Conservation (phyloP, 441 rosid species). For the Manihot esculenta region DNA sequence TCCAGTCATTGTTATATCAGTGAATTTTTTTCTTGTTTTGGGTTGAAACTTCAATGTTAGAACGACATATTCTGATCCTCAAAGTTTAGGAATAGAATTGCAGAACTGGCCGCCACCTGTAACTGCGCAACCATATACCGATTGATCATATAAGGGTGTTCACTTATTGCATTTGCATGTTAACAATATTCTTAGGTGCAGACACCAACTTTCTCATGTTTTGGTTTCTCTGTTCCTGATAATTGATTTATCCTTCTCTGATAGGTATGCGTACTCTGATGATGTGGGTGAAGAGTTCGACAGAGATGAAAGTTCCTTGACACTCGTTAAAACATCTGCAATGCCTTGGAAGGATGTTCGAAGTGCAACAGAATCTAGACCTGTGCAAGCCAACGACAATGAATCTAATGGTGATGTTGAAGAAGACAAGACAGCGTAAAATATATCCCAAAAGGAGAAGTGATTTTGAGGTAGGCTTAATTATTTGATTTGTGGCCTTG, state of each 20-base stretch:
- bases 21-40: not conserved
- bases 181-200: not conserved
- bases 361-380: conserved; percentile 48
- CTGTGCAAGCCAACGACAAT: conserved; percentile 35
- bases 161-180: not conserved
- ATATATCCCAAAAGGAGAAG: conserved; percentile 4
- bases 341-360: conserved; percentile 52
- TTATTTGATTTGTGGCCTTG: conserved; percentile 12
- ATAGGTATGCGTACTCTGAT: conserved; percentile 75
- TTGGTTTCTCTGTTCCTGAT: not conserved
- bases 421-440: conserved; percentile 81
- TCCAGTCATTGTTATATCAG: not conserved
- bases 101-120: not conserved
- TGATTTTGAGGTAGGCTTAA: conserved; percentile 3
- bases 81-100: not conserved
- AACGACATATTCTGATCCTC: not conserved
- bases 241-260: conserved; percentile 17
- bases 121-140: not conserved
- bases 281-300: conserved; percentile 77
- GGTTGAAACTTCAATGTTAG: not conserved
- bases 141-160: not conserved
- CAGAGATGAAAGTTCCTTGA: conserved; percentile 65
- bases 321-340: conserved; percentile 71
- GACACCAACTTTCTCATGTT: not conserved
- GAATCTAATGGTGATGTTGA: conserved; percentile 46